A percentile compares a stretch with the other conserved stretches of the same genome.
Evolutionary conservation across 768 basidiomycete genomes (phyloP).

Genomic region (Suillus paluster): DNA sequence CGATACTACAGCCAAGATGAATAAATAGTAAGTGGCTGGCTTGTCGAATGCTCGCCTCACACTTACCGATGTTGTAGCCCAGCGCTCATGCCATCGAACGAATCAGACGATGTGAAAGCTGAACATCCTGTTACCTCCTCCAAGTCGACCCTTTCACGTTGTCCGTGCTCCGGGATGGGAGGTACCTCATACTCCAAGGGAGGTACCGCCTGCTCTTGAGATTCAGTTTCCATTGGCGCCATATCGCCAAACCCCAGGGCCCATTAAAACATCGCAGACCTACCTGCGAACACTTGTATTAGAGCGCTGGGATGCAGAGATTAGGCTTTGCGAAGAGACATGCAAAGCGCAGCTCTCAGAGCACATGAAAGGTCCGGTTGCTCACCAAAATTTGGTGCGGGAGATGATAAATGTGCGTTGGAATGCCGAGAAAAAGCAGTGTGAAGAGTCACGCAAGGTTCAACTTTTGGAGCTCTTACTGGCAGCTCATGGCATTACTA

Average conservation of each 20-base stretch:
- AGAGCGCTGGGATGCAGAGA: background rate
- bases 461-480: background rate
- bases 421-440: background rate
- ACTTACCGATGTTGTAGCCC: no score
- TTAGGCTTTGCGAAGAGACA: background rate
- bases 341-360: background rate
- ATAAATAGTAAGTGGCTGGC: no score
- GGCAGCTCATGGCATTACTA: background rate
- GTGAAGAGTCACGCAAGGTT: background rate
- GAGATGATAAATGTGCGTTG: background rate
- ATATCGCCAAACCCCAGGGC: background rate
- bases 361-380: background rate
- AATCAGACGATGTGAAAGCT: no score
- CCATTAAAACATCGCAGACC: no score
- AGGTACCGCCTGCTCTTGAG: background rate
- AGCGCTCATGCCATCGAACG: no score
- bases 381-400: background rate
- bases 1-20: no score
- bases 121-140: background rate
- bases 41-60: no score
- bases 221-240: background rate
- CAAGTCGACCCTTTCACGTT: background rate
- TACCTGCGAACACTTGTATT: background rate
- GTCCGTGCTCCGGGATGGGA: background rate
- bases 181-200: no score